phyloP scores from a whole-genome alignment of 2,329 filamentous ascomycete species.

The Colletotrichum sojae region DNA sequence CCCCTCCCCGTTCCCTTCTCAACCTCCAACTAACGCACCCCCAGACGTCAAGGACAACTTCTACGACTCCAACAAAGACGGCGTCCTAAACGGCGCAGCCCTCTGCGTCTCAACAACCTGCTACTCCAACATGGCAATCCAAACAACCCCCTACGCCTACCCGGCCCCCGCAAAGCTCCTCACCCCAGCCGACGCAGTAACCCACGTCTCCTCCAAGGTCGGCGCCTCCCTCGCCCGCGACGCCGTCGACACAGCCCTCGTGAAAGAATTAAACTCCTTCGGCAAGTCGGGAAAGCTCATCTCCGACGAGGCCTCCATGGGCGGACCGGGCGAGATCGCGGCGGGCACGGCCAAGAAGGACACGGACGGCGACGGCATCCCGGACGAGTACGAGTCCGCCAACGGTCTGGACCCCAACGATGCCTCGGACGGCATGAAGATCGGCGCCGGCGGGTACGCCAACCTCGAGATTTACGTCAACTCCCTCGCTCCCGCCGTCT shows the following conservation, averaged over 20 bases:
- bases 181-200: constrained; percentile 56
- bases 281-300: constrained; percentile 61
- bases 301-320: constrained; percentile 60
- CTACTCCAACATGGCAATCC: constrained; percentile 63
- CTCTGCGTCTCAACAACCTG: constrained; percentile 58
- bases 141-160: constrained; percentile 56
- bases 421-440: constrained; percentile 57
- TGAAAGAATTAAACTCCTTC: constrained; percentile 60
- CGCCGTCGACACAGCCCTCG: constrained; percentile 57
- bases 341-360: constrained; percentile 57
- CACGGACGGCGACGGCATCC: constrained; percentile 64
- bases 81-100: constrained; percentile 62
- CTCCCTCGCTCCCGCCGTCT: constrained; percentile 54
- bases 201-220: constrained; percentile 54
- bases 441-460: constrained; percentile 58
- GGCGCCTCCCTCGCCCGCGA: constrained; percentile 62
- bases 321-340: constrained; percentile 55
- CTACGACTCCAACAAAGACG: constrained; percentile 65
- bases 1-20: not conserved
- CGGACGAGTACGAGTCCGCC: constrained; percentile 61
- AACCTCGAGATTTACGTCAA: constrained; percentile 67
- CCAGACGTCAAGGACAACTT: constrained; percentile 64
- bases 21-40: not conserved
- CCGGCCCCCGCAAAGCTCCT: constrained; percentile 57
- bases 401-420: constrained; percentile 58